Base-by-base conservation (phyloP, 75 land plant genomes). In the Cunninghamia lanceolata region DNA sequence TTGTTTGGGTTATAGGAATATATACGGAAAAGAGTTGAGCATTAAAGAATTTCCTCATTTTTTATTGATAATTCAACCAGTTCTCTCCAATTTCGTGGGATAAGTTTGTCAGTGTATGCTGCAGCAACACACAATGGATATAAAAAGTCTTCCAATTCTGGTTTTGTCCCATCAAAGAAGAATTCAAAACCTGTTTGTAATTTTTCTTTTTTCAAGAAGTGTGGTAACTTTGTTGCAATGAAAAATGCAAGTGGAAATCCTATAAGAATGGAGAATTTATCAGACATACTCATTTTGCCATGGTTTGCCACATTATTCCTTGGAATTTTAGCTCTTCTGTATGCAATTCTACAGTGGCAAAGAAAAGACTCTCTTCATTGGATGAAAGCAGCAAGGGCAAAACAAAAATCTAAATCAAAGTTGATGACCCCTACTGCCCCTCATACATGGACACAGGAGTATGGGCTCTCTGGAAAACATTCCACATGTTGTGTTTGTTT, bases 401-500 rank as follows among this genome's bases (percentile, higher is more conserved):
- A 92, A 86, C 91, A 86, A 75, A 89, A 93, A 36, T 88, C 89
- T n/a, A 95, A 88, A 80, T 32, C 88, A 43, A 89, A 86, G 70
- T 79, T 86, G 34, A 90, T 86, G 70, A 88, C 82, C 87, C 93
- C 96, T 71, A 66, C 84, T 35, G 89, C 90, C 59, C 56, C 91
- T 47, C 99, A 97, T 86, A 85, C 85, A 36, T 97, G 99, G 99
- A 66, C 25, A n/a, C 81, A 89, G 45, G 97, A 95, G 87, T 82
- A 96, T 47, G 86, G 87, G 30, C 88, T 92, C 28, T 90, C 91
- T 56, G 93, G 92, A 34, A 93, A 92, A 85, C 90, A 86, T 77
- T 84, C 93, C 8, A 94, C 92, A 13, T 97, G 99, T 82, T 95
- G 94, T 88, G 96, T 94, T 7, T 97, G 99, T 85, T 87, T 96